Evolutionary conservation across 2,329 filamentous ascomycete species (phyloP).

Genomic region (Exophiala dermatitidis): DNA sequence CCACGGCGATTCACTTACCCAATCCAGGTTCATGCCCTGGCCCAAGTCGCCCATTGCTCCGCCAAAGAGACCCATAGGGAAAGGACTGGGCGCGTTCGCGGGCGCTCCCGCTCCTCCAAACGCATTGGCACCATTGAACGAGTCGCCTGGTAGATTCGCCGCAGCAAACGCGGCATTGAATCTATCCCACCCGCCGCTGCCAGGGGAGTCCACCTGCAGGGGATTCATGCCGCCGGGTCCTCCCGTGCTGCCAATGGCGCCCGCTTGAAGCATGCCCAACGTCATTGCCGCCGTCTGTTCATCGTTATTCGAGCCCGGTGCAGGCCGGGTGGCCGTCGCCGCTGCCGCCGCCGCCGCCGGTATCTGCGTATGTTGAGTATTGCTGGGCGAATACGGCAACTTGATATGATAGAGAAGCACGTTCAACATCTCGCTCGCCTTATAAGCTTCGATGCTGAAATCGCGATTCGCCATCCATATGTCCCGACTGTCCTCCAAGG

Average conservation of each 20-base stretch:
- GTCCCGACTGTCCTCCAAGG: conserved; percentile 62
- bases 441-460: conserved; percentile 80
- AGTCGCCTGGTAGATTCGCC: neutral
- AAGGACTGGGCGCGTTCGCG: conserved; percentile 45
- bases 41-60: conserved; percentile 45
- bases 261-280: conserved; percentile 55
- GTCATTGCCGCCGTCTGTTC: conserved; percentile 64
- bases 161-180: conserved; percentile 1
- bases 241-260: conserved; percentile 23
- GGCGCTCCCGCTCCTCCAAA: conserved; percentile 28
- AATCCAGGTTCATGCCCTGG: conserved; percentile 51
- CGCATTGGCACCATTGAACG: conserved; percentile 15
- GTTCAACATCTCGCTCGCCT: conserved; percentile 71
- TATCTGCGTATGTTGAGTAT: conserved; percentile 21
- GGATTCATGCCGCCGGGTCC: conserved; percentile 22
- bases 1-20: conserved; percentile 43
- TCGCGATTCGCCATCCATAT: conserved; percentile 78
- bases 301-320: conserved; percentile 40
- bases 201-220: conserved; percentile 28
- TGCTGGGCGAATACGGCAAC: conserved; percentile 19
- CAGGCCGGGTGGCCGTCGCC: neutral
- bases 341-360: neutral
- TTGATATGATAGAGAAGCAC: conserved; percentile 76
- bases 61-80: conserved; percentile 48
- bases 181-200: conserved; percentile 28